phyloP scores from a whole-genome alignment of 768 basidiomycete species.

The Termitomyces sp. region DNA sequence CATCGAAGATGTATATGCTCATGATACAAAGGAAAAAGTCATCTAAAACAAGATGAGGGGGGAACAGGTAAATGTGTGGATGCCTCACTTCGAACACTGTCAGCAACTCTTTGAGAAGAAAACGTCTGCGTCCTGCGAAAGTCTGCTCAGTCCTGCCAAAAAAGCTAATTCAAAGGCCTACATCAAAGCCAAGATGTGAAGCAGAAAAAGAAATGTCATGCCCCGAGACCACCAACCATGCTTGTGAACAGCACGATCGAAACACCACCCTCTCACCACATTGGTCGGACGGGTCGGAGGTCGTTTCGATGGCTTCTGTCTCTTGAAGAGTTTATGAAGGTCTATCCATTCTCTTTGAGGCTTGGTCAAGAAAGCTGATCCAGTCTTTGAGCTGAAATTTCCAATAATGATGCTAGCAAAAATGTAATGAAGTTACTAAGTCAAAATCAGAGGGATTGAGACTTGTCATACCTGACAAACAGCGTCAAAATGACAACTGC shows the following conservation, averaged over 20 bases:
- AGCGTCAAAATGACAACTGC: conserved; percentile 86
- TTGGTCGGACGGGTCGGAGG: conserved; percentile 57
- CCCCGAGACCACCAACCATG: conserved; percentile 88
- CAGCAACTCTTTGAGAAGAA: conserved; percentile 39
- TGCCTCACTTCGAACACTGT: conserved; percentile 55
- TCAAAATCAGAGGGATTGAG: background rate
- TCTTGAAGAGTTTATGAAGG: conserved; percentile 79
- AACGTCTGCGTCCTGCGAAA: conserved; percentile 74
- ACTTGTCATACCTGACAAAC: conserved; percentile 69
- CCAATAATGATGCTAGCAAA: conserved; percentile 83
- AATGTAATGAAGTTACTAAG: conserved; percentile 9
- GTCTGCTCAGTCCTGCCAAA: background rate
- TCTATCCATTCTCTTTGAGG: conserved; percentile 95
- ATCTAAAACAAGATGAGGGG: conserved; percentile 37
- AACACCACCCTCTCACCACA: conserved; percentile 77
- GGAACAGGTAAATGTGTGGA: background rate
- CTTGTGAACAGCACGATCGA: conserved; percentile 83
- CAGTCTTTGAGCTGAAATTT: conserved; percentile 85
- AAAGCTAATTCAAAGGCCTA: conserved; percentile 28
- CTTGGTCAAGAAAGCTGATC: conserved; percentile 78
- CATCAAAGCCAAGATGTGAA: conserved; percentile 85
- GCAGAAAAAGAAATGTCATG: conserved; percentile 73
- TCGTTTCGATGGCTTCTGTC: conserved; percentile 81
- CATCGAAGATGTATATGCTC: conserved; percentile 70
- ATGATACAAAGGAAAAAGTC: conserved; percentile 73